Percentiles rank a stretch among this genome's conserved stretches.
Evolutionary conservation across 2,329 filamentous ascomycete species (phyloP).

Genomic region (Tolypocladium endophyticum): DNA sequence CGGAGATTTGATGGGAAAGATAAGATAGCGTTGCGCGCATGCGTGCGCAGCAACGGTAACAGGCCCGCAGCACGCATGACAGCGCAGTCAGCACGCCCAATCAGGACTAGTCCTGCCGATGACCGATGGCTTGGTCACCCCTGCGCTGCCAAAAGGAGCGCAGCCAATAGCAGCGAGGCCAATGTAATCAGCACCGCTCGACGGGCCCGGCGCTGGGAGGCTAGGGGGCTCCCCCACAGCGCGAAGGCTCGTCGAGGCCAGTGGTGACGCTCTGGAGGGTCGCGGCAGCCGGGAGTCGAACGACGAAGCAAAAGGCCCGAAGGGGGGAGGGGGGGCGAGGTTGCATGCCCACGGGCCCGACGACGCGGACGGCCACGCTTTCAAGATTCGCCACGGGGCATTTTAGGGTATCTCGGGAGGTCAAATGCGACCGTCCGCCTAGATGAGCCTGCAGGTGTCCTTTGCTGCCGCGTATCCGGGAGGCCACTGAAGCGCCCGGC

Average conservation of each 20-base stretch:
- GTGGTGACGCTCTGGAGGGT: conserved; percentile 5
- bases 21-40: neutral
- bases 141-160: conserved; percentile 1
- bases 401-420: neutral
- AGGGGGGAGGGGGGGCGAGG: neutral
- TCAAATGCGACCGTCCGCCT: neutral
- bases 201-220: conserved; percentile 3
- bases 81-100: conserved; percentile 1
- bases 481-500: neutral
- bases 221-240: neutral
- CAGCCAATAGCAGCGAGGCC: conserved; percentile 7
- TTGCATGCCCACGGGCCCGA: neutral
- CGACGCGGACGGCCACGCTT: neutral
- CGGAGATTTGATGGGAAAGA: neutral
- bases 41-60: no score
- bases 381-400: neutral
- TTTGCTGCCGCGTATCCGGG: neutral
- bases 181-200: conserved; percentile 6
- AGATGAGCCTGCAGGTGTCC: neutral
- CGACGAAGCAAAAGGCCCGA: neutral
- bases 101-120: conserved; percentile 10
- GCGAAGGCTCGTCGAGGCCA: neutral
- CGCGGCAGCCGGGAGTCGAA: neutral
- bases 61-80: neutral
- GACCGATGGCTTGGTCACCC: conserved; percentile 8